phyloP scores from a whole-genome alignment of 306 rosid genomes.

The Senna siamea region DNA sequence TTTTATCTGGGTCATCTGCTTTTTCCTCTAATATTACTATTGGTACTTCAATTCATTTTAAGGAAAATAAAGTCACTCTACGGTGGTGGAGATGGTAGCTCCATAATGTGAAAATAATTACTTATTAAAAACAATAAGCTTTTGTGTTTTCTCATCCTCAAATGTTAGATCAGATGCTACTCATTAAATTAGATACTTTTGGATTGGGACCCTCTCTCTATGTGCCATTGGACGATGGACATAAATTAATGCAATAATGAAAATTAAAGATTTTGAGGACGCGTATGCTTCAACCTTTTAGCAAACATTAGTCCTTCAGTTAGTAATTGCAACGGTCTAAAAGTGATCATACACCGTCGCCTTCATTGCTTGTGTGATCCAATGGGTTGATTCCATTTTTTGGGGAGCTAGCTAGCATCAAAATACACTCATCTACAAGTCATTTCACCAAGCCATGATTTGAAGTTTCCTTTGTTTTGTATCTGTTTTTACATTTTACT shows the following conservation, averaged over 20 bases:
- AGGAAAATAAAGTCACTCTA: conserved; percentile 14
- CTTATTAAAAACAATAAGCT: conserved; percentile 23
- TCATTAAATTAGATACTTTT: conserved; percentile 28
- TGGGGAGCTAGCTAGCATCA: not conserved
- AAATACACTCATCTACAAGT: not conserved
- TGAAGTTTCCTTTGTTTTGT: not conserved
- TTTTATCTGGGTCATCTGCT: conserved; percentile 9
- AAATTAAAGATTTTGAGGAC: conserved; percentile 9
- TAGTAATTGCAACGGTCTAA: conserved; percentile 13
- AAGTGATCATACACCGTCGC: conserved; percentile 4
- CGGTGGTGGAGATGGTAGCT: conserved; percentile 17
- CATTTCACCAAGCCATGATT: not conserved
- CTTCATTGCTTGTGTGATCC: not conserved
- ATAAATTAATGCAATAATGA: conserved; percentile 32
- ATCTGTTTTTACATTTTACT: not conserved
- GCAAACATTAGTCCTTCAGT: conserved; percentile 3
- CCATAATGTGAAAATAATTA: conserved; percentile 30
- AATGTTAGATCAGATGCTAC: conserved; percentile 35
- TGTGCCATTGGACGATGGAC: conserved; percentile 29
- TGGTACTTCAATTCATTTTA: conserved; percentile 23
- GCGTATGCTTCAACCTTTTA: not conserved
- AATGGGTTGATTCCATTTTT: not conserved
- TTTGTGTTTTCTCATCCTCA: not conserved
- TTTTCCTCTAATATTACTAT: conserved; percentile 30
- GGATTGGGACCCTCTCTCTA: conserved; percentile 27